Base-by-base conservation (phyloP, 257 asterid genomes). In the Nicotiana tabacum region DNA sequence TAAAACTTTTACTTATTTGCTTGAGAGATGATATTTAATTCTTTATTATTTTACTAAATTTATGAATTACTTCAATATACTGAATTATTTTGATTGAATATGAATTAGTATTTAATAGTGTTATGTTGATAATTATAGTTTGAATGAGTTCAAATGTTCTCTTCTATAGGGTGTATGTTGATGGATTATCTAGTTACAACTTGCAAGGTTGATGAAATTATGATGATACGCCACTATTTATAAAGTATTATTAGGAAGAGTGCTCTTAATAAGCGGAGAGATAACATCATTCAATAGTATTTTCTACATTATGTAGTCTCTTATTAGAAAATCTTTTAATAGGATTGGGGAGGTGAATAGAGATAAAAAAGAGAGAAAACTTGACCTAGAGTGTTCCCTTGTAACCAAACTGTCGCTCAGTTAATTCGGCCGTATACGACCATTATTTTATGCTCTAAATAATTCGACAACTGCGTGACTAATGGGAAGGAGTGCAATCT, bases 311-410 rank as follows among this genome's bases (percentile, higher is more conserved):
- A 21, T 39, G 33, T 69, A 9, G 57, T 39, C 57, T 32, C 29
- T 37, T 78, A 5, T 55, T 4, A 56, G 9, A 18, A 24, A 15
- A 5, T 8, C 8, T n/a, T 37, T 35, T 66, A 66, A 60, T 43
- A 46, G 57, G 15, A 35, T 67, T 53, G 21, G 48, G 33, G 64
- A 48, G 83, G 78, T 81, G 37, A 53, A 24, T 2, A 1, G 62
- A 35, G 48, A 77, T 61, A 9, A 32, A 66, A 24, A 78, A 60
- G 17, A 57, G 27, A 72, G 21, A 46, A 5, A 39, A 21, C 30
- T 43, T 43, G 68, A 65, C 74, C 89, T 83, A 43, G 9, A 1
- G 48, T 84, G 90, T 85, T 84, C 69, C 90, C 84, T 82, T 77
- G 89, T 87, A 64, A 89, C 90, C 88, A 17, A 65, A 70, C 48